Evolutionary conservation across 345 rosid species (phyloP).

Genomic region (Litchi chinensis): DNA sequence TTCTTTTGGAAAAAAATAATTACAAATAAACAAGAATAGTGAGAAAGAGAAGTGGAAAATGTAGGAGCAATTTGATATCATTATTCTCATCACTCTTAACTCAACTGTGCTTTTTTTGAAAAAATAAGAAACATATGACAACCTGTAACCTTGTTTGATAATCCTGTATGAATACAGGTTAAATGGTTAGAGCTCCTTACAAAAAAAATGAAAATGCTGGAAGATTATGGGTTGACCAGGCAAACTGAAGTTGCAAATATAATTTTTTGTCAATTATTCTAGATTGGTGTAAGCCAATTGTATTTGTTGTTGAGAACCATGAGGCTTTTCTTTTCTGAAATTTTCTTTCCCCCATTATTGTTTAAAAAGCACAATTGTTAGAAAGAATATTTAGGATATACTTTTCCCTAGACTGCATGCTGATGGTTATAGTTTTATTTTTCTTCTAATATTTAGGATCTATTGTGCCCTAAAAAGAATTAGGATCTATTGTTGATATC

Average conservation of each 20-base stretch:
- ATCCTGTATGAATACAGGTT: not conserved
- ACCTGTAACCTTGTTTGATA: not conserved
- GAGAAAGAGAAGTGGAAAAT: not conserved
- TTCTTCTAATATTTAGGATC: not conserved
- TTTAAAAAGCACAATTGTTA: not conserved
- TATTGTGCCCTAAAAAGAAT: not conserved
- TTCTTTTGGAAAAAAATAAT: not conserved
- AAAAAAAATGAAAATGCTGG: not conserved
- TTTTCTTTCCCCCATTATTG: not conserved
- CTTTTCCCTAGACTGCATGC: not conserved
- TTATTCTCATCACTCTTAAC: not conserved
- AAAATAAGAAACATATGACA: not conserved
- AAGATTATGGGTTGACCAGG: not conserved
- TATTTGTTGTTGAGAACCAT: not conserved
- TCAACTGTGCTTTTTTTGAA: not conserved
- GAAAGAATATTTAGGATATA: too few species aligned
- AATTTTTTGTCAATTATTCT: not conserved
- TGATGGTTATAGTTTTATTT: not conserved
- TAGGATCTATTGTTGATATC: not conserved
- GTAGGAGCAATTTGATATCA: not conserved
- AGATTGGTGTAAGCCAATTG: not conserved
- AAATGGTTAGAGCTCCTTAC: not conserved
- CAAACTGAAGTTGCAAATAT: not conserved
- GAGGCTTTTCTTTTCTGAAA: not conserved
- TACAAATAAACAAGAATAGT: not conserved